Evolutionary conservation across 2,329 filamentous ascomycete genomes (phyloP).

Genomic region (Seiridium cupressi): DNA sequence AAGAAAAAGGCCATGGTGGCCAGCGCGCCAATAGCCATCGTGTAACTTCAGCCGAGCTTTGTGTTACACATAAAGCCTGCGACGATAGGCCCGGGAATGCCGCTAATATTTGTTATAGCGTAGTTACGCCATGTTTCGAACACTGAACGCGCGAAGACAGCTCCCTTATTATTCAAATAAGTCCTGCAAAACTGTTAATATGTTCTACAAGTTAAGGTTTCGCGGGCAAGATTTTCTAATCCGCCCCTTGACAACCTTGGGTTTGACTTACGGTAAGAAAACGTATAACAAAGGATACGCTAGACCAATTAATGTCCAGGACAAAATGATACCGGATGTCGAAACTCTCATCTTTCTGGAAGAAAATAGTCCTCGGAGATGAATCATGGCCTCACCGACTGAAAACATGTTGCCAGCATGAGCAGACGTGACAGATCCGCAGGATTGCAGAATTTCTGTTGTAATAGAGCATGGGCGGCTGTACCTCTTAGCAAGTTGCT

Average conservation of each 20-base stretch:
- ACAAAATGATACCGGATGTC: conserved; percentile 64
- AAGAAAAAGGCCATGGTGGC: conserved; percentile 73
- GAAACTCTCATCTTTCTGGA: conserved; percentile 59
- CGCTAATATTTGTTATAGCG: conserved; percentile 63
- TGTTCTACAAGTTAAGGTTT: too few species aligned
- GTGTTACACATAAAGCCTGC: conserved; percentile 65
- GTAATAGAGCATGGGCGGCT: conserved; percentile 39
- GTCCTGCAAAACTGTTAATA: too few species aligned
- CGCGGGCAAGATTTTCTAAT: too few species aligned
- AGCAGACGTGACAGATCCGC: conserved; percentile 37
- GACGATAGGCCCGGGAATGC: conserved; percentile 67
- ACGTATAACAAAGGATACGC: conserved; percentile 76
- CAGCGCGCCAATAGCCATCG: conserved; percentile 65
- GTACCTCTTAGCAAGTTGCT: conserved; percentile 35
- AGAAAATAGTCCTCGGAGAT: conserved; percentile 64
- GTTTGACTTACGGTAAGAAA: conserved; percentile 46
- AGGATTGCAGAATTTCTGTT: conserved; percentile 41
- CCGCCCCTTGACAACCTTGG: too few species aligned
- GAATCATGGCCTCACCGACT: conserved; percentile 37
- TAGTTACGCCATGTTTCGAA: conserved; percentile 71
- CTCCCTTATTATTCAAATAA: too few species aligned
- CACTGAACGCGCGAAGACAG: background rate
- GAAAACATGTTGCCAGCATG: conserved; percentile 32
- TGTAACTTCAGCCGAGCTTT: conserved; percentile 60
- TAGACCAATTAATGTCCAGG: conserved; percentile 67